Conservation (phyloP, 2,329 filamentous ascomycete species). For the Aspergillus felis region DNA sequence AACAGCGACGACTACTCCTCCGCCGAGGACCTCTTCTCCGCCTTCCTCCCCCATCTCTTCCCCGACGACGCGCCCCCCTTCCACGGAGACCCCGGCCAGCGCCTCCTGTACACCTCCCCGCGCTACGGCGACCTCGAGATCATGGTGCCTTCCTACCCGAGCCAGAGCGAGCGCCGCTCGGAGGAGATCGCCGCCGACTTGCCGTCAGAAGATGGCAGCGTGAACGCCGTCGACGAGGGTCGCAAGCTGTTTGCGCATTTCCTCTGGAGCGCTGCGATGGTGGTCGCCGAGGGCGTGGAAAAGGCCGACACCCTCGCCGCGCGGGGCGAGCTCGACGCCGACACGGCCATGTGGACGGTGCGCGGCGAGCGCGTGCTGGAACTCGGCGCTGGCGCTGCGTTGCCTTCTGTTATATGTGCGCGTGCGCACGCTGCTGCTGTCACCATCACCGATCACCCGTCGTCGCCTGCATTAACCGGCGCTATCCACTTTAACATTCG, state of each 20-base stretch:
- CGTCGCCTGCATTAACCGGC: slow-evolving; percentile 38
- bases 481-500: slow-evolving; percentile 46
- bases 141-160: slow-evolving; percentile 41
- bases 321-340: slow-evolving; percentile 7
- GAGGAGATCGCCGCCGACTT: neutral
- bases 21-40: too few species aligned
- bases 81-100: slow-evolving; percentile 51
- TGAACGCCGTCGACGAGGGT: slow-evolving; percentile 40
- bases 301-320: slow-evolving; percentile 18
- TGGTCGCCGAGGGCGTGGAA: slow-evolving; percentile 42
- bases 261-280: slow-evolving; percentile 53
- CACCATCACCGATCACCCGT: slow-evolving; percentile 50
- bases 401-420: slow-evolving; percentile 38
- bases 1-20: too few species aligned
- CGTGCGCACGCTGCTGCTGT: slow-evolving; percentile 38
- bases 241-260: slow-evolving; percentile 56
- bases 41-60: slow-evolving; percentile 45
- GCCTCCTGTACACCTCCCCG: slow-evolving; percentile 48
- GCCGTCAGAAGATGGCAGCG: slow-evolving; percentile 5
- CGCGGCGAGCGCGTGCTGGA: slow-evolving; percentile 52
- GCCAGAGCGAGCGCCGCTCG: slow-evolving; percentile 24
- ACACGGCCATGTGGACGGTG: slow-evolving; percentile 39
- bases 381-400: slow-evolving; percentile 53
- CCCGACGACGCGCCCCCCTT: slow-evolving; percentile 53
- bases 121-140: slow-evolving; percentile 40